Conservation (phyloP, 2,329 filamentous ascomycete genomes). For the Claviceps capensis region DNA sequence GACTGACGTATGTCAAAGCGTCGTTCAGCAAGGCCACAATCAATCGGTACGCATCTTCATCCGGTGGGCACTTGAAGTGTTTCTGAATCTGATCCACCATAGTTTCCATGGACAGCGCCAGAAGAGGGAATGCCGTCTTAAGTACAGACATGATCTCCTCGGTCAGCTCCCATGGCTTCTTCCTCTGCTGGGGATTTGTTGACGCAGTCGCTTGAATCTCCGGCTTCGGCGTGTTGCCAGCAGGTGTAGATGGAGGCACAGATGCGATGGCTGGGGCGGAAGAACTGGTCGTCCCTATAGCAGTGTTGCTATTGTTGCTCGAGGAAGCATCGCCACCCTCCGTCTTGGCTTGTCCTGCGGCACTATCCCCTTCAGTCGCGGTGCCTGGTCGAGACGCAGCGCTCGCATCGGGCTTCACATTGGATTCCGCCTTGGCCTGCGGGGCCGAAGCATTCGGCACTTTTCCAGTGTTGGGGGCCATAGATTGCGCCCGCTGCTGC, state of each 20-base stretch:
- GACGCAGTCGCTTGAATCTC: conserved; percentile 6
- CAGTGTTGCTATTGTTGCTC: conserved; percentile 14
- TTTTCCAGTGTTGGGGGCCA: conserved; percentile 27
- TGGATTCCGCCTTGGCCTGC: conserved; percentile 38
- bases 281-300: conserved; percentile 10
- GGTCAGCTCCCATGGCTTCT: conserved; percentile 89
- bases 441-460: conserved; percentile 30
- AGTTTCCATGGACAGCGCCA: conserved; percentile 96
- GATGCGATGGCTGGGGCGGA: conserved; percentile 15
- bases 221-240: conserved; percentile 10
- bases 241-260: conserved; percentile 7
- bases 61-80: conserved; percentile 96
- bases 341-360: conserved; percentile 25
- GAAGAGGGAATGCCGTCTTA: conserved; percentile 90
- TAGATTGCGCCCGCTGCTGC: conserved; percentile 33
- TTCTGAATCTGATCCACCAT: conserved; percentile 99
- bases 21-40: conserved; percentile 98
- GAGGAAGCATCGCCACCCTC: conserved; percentile 23
- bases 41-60: conserved; percentile 92
- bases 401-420: conserved; percentile 20
- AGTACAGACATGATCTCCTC: conserved; percentile 92
- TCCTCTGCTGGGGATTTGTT: conserved; percentile 35
- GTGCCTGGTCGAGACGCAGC: conserved; percentile 35
- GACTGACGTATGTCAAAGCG: conserved; percentile 79
- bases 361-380: conserved; percentile 32